Conservation (phyloP, 441 rosid genomes). For the Adansonia gregorii region DNA sequence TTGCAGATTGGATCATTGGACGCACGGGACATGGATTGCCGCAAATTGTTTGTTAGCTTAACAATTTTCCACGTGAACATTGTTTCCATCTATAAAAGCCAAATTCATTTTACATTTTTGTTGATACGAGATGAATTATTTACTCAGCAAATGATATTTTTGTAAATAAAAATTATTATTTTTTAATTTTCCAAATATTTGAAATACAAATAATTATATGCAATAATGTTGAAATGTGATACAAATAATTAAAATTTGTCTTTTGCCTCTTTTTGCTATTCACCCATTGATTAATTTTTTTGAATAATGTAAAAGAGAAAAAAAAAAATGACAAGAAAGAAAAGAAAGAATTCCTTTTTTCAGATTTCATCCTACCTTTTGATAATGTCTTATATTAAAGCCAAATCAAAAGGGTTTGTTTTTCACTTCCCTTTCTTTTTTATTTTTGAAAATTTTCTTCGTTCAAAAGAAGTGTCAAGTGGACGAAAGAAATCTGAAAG, state of each 20-base stretch:
- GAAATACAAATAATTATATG: no score
- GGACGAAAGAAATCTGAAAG: not conserved
- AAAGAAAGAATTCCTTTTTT: no score
- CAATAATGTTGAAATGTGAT: no score
- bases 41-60: not conserved
- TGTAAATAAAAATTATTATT: no score
- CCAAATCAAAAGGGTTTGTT: not conserved
- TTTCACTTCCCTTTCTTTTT: not conserved
- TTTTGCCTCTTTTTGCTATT: not conserved
- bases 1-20: not conserved
- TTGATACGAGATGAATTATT: not conserved
- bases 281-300: not conserved
- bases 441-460: not conserved
- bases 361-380: not conserved
- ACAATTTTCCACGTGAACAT: constrained; percentile 1
- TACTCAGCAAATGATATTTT: not conserved
- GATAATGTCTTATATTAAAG: not conserved
- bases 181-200: no score
- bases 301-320: not conserved
- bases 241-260: no score
- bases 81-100: not conserved
- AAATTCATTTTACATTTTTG: not conserved
- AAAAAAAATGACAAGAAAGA: no score
- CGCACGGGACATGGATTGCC: not conserved
- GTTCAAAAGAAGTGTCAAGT: not conserved